Evolutionary conservation across 2,329 filamentous ascomycete genomes (phyloP), one percentile per base, ranked within the genome.

Genomic region (Aplosporella prunicola): DNA sequence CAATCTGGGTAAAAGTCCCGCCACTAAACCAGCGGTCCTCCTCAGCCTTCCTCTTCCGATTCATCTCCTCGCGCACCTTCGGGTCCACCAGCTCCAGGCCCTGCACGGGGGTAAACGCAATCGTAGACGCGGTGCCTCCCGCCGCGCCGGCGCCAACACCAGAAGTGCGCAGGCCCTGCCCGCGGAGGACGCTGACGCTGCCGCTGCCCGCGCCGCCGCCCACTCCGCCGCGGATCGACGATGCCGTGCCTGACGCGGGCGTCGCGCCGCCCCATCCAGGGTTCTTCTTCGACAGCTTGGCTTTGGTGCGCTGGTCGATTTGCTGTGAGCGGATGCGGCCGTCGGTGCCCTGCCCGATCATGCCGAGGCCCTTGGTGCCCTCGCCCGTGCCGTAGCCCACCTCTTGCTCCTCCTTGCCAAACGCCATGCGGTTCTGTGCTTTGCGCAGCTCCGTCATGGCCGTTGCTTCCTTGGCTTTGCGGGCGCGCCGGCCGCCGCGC

Each of bases 401-500:
- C 61, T 98, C 91, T 51, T 78, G 80, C 62, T 98, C 91, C 60
- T 96, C 89, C 57, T 93, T 91, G 41, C 88, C 88, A 53, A 98
- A 98, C 0, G 80, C 86, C 75, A 98, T 81, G 37, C 91, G 77
- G 64, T 98, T 98, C 62, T 96, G 91, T 4, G 87, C 87, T 60
- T 96, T 95, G 47, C 88, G 80, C 20, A 98, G 68, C 39, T 98
- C 91, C 0, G 91, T 98, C 86, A 95, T 93, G 43, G 91, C 89
- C 5, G 85, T 85, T 4, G 89, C 88, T 61, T 94, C 91, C 71
- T 98, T 98, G 43, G 89, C 89, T 61, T 94, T 94, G 40, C 91
- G 72, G 9, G 88, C 91, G 47, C 87, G 73, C 39, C 89, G 72
- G 35, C 91, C 91, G 59, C 91, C 91, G 46, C 91, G 82, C 60